A percentile compares a stretch with the other conserved stretches of the same genome.
Conservation (phyloP, 2,329 filamentous ascomycete genomes). For the Aspergillus hiratsukae region DNA sequence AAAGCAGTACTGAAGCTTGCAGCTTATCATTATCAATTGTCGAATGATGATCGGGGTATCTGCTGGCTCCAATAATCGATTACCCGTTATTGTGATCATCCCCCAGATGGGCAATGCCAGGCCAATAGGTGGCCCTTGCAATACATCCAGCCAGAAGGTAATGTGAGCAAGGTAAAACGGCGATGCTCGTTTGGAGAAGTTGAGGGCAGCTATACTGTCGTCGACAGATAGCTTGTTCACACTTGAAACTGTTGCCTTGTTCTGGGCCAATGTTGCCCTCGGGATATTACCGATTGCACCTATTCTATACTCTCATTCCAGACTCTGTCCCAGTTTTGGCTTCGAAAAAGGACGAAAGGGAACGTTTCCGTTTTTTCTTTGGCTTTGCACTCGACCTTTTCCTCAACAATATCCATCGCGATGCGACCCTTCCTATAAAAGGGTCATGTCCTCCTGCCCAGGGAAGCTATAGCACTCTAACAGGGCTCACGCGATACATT, state of each 20-base stretch:
- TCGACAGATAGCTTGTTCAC: background rate
- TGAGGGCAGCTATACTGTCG: background rate
- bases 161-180: background rate
- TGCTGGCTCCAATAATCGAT: background rate
- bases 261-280: background rate
- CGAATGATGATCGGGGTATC: background rate
- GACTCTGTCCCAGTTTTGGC: background rate
- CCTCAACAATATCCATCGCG: background rate
- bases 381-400: background rate
- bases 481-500: background rate
- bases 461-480: background rate
- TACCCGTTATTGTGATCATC: background rate
- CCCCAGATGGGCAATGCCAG: background rate
- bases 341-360: background rate
- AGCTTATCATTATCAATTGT: background rate
- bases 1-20: background rate
- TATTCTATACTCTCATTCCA: background rate
- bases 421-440: background rate
- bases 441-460: background rate
- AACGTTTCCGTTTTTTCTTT: background rate
- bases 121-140: background rate
- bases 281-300: background rate
- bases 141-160: background rate
- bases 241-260: background rate
- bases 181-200: background rate